Conservation (phyloP, 225 moss, liverwort and hornwort species). For the Pleurozium schreberi region DNA sequence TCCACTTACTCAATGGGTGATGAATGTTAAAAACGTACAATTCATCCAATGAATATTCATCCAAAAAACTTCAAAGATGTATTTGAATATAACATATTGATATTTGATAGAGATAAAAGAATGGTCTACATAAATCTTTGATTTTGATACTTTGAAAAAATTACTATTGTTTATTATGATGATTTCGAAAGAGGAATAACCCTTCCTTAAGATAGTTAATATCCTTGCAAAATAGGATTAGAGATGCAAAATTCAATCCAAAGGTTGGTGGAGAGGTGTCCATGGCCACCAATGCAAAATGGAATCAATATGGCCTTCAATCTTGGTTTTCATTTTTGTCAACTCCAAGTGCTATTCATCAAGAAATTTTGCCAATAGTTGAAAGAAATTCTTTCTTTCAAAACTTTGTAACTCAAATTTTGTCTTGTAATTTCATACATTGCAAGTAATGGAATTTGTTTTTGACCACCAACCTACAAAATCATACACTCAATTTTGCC, state of each 20-base stretch:
- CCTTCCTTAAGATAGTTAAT: not conserved
- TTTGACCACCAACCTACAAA: not conserved
- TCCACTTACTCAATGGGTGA: too few species aligned
- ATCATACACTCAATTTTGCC: not conserved
- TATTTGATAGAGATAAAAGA: too few species aligned
- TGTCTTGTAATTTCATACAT: not conserved
- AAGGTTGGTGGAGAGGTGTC: not conserved
- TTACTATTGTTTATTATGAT: too few species aligned
- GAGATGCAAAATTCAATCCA: not conserved
- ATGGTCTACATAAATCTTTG: too few species aligned
- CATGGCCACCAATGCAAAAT: not conserved
- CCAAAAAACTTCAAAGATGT: too few species aligned
- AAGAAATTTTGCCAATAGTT: not conserved
- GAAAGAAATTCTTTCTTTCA: not conserved
- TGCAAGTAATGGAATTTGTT: not conserved
- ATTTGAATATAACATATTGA: too few species aligned
- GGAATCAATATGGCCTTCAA: not conserved
- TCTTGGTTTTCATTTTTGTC: not conserved
- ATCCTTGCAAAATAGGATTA: not conserved
- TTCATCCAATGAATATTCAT: too few species aligned
- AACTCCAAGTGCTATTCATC: not conserved
- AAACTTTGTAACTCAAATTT: not conserved
- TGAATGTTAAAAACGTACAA: too few species aligned
- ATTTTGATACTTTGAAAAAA: too few species aligned
- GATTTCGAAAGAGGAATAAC: not conserved